A percentile compares a stretch with the other conserved stretches of the same genome.
phyloP scores from a whole-genome alignment of 345 rosid species.

The Tarenaya hassleriana region DNA sequence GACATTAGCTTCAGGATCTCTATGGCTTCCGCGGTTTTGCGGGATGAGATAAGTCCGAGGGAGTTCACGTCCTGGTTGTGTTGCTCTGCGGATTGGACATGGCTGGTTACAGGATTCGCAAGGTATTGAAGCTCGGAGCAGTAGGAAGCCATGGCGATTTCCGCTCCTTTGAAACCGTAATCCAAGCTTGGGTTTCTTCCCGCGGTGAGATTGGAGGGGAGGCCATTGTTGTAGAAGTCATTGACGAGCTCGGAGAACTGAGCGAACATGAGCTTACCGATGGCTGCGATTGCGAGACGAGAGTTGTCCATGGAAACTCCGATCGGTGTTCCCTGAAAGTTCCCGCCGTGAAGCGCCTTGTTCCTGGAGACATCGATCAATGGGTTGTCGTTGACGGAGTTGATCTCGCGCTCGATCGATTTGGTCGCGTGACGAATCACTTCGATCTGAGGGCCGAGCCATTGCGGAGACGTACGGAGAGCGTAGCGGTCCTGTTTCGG shows the following conservation, averaged over 20 bases:
- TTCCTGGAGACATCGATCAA: slow-evolving; percentile 64
- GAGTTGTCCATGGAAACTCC: slow-evolving; percentile 87
- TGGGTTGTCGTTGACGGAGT: slow-evolving; percentile 75
- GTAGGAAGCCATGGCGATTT: slow-evolving; percentile 79
- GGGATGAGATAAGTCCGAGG: slow-evolving; percentile 55
- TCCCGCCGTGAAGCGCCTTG: slow-evolving; percentile 72
- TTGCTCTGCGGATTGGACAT: slow-evolving; percentile 73
- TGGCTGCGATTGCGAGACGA: slow-evolving; percentile 55
- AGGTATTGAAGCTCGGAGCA: slow-evolving; percentile 72
- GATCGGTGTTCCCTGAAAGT: slow-evolving; percentile 81
- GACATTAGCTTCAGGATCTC: slow-evolving; percentile 71
- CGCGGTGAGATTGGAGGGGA: slow-evolving; percentile 61
- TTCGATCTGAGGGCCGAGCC: slow-evolving; percentile 79
- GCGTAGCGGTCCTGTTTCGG: slow-evolving; percentile 76
- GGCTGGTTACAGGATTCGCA: slow-evolving; percentile 71
- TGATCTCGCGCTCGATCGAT: slow-evolving; percentile 69
- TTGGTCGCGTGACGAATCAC: slow-evolving; percentile 59
- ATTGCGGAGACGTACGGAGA: slow-evolving; percentile 67
- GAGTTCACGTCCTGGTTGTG: slow-evolving; percentile 84
- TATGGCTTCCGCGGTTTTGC: slow-evolving; percentile 54
- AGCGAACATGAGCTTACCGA: slow-evolving; percentile 75
- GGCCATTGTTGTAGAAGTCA: slow-evolving; percentile 73
- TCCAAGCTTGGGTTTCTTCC: slow-evolving; percentile 64
- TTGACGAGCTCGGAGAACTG: slow-evolving; percentile 72
- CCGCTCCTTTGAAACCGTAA: slow-evolving; percentile 76